These are phyloP conservation scores for Raphanus sativus DNA, from an alignment of 345 rosid genomes.

Conservation along the genomic window DNA sequence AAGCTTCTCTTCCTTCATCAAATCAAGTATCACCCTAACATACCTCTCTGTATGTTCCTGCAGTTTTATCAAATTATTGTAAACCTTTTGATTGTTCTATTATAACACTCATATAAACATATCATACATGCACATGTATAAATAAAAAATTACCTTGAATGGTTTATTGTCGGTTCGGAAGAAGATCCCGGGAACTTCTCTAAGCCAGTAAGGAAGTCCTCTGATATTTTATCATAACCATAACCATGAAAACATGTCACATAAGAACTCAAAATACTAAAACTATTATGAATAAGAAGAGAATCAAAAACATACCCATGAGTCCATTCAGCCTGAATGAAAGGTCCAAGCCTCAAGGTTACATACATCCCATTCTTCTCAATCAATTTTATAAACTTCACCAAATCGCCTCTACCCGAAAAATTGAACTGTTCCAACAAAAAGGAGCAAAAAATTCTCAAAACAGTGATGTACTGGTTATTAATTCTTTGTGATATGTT, in stretches of 20 bases:
- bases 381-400: conserved; percentile 67
- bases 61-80: background rate
- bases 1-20: conserved; percentile 47
- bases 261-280: background rate
- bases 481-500: conserved; percentile 10
- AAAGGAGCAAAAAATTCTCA: background rate
- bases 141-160: conserved; percentile 62
- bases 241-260: conserved; percentile 18
- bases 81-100: background rate
- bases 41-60: conserved; percentile 62
- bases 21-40: conserved; percentile 44
- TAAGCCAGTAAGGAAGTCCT: conserved; percentile 90
- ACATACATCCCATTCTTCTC: conserved; percentile 59
- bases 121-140: background rate
- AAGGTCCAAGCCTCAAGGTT: conserved; percentile 80
- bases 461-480: background rate
- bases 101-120: background rate
- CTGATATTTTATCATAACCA: conserved; percentile 40
- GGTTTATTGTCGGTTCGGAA: conserved; percentile 76
- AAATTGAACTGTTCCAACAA: conserved; percentile 57
- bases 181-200: conserved; percentile 64
- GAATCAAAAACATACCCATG: conserved; percentile 58
- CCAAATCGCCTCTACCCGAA: conserved; percentile 67
- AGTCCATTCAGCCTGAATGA: conserved; percentile 96
- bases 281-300: background rate